Evolutionary conservation across 2,329 filamentous ascomycete species (phyloP), one percentile per base, ranked within the genome.

Genomic region (Metarhizium anisopliae): DNA sequence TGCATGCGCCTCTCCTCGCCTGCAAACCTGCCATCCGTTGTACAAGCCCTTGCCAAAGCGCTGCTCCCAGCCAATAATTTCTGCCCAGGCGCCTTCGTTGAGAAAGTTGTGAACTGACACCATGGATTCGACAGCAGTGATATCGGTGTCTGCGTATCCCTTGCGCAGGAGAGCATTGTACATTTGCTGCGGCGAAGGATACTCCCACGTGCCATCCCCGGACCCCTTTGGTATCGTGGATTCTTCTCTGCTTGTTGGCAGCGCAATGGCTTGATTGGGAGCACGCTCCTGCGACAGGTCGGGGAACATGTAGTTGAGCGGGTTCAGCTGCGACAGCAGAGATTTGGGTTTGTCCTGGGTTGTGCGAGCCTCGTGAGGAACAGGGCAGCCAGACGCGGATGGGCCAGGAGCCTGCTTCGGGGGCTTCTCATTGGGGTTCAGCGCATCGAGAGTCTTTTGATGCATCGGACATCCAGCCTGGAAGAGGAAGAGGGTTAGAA

Each of bases 171-270:
- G 87, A 7, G 94, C 94, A 67, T 99, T 97, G 79, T 97, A 99
- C 94, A 99, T 99, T 73, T 99, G 94, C 75, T 99, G 94, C 0
- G 94, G 93, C 0, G 91, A 96, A 0, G 94, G 94, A 68, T 99
- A 99, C 72, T 97, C 94, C 94, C 94, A 99, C 66, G 89, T 95
- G 50, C 85, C 83, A 53, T 85, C 80, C 51, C 83, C 81, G 58
- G 87, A 84, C 65, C 89, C 90, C 63, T 88, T 88, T n/a, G 94
- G 94, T 63, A 99, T 99, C 1, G 92, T 91, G 1, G 90, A 95
- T 35, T 81, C 75, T 71, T 96, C 91, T 63, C 94, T 88, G 6
- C 85, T 81, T 2, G 92, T 87, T 0, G 92, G 89, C 1, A 99
- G 82, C 29, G 79, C 76, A 30, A 88, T 73, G 4, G 82, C 80